Evolutionary conservation across 106 monocot species (phyloP), one percentile per base, ranked within the genome.

Genomic region (Dioscorea zingiberensis): DNA sequence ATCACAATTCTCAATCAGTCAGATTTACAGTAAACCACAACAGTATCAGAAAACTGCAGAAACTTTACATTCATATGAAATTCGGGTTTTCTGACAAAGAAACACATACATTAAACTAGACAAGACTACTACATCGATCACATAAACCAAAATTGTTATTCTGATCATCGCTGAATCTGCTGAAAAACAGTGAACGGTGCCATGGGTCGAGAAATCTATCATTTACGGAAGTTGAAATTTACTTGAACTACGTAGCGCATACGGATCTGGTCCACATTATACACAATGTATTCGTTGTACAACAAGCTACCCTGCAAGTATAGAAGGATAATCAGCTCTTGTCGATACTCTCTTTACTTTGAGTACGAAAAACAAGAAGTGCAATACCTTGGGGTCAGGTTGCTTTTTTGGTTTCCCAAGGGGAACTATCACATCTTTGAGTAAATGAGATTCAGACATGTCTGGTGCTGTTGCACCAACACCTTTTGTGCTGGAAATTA

Each of bases 231-330:
- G 32, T 82, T 92, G 75, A 94, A 94, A 66, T 77, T 65, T 47
- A 97, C 97, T 59, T 86, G 88, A 58, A 97, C 54, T 24, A 92
- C 25, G 29, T 88, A 97, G 22, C 97, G 61, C 92, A 97, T 97
- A 57, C 65, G 71, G 27, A 97, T 89, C 77, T 92, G 97, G 10
- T 97, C 83, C 3, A 92, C 81, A 56, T 91, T 83, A 74, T 97
- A 97, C 15, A 97, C 91, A 21, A 97, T 88, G 71, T 86, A 95
- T 64, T 95, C 95, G 25, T 95, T 95, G 79, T 97, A 97, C 22
- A 81, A 67, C 78, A 97, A 81, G 64, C 72, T 54, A 67, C 88
- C 80, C 91, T 97, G 91, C 30, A 77, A 76, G 4, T 30, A 7
- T 15, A 27, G 27, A 27, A 60, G 2, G 60, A 15, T 60, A 24